Conservation (phyloP, 2,329 filamentous ascomycete species). For the Aspergillus ibericus region DNA sequence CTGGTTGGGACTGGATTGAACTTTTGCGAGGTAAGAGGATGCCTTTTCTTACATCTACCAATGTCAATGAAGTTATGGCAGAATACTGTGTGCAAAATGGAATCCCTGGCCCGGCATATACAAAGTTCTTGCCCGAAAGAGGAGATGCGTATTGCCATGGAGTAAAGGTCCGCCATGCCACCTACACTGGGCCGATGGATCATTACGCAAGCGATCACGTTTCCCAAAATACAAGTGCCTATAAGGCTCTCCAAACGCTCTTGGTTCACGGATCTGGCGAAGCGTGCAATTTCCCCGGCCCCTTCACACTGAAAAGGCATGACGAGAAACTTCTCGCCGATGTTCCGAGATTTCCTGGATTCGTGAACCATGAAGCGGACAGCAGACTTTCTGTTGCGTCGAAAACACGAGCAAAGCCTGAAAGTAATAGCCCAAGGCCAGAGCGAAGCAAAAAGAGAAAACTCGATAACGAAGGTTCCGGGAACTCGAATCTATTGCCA, state of each 20-base stretch:
- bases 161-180: constrained; percentile 21
- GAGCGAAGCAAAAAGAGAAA: not conserved
- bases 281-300: constrained; percentile 1
- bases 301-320: constrained; percentile 1
- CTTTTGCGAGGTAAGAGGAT: constrained; percentile 29
- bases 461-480: not conserved
- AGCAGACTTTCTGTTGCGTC: not conserved
- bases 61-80: constrained; percentile 12
- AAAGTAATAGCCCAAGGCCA: not conserved
- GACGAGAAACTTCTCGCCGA: not conserved
- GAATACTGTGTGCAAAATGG: constrained; percentile 26
- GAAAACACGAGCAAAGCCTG: not conserved
- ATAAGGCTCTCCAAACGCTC: constrained; percentile 29
- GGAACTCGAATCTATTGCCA: constrained; percentile 23
- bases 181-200: constrained; percentile 21
- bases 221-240: constrained; percentile 31
- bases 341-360: not conserved
- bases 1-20: constrained; percentile 30
- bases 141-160: constrained; percentile 26
- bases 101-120: constrained; percentile 20
- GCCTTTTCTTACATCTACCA: not conserved
- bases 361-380: constrained; percentile 1
- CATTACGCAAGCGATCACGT: constrained; percentile 23
- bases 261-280: constrained; percentile 14
- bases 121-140: constrained; percentile 22